Evolutionary conservation across 257 asterid genomes (phyloP).

Genomic region (Henckelia pumila): DNA sequence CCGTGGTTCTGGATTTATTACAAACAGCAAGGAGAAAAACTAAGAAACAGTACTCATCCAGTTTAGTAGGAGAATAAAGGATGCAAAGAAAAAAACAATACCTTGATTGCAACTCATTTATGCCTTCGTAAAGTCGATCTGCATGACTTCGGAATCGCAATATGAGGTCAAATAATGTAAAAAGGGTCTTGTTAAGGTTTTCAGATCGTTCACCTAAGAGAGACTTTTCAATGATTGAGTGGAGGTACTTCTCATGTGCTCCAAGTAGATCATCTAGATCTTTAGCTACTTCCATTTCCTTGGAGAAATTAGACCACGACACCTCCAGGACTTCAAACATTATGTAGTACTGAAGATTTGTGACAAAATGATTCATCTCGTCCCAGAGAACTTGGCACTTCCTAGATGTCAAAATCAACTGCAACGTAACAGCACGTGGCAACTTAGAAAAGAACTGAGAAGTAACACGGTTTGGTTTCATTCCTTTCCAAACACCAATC

Average conservation of each 20-base stretch:
- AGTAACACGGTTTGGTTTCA: constrained; percentile 95
- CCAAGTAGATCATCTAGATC: constrained; percentile 91
- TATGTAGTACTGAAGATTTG: constrained; percentile 93
- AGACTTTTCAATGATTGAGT: constrained; percentile 87
- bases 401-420: constrained; percentile 80
- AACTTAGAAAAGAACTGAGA: constrained; percentile 69
- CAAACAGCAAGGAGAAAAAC: constrained; percentile 23
- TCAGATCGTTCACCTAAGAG: constrained; percentile 90
- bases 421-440: constrained; percentile 71
- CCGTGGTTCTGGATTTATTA: constrained; percentile 49
- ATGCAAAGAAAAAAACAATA: constrained; percentile 28
- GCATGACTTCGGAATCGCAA: constrained; percentile 80
- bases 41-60: constrained; percentile 13
- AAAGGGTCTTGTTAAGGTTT: constrained; percentile 68
- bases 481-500: constrained; percentile 89
- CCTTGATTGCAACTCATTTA: constrained; percentile 90
- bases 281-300: constrained; percentile 85
- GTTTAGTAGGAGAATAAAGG: constrained; percentile 14
- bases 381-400: constrained; percentile 98
- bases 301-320: constrained; percentile 85
- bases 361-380: constrained; percentile 96
- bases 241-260: constrained; percentile 88
- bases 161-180: constrained; percentile 81
- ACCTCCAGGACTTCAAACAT: constrained; percentile 98
- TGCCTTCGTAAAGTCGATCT: constrained; percentile 93